Percentiles rank a stretch among this genome's conserved stretches.
phyloP scores from a whole-genome alignment of 768 basidiomycete species.

The Suillus decipiens region DNA sequence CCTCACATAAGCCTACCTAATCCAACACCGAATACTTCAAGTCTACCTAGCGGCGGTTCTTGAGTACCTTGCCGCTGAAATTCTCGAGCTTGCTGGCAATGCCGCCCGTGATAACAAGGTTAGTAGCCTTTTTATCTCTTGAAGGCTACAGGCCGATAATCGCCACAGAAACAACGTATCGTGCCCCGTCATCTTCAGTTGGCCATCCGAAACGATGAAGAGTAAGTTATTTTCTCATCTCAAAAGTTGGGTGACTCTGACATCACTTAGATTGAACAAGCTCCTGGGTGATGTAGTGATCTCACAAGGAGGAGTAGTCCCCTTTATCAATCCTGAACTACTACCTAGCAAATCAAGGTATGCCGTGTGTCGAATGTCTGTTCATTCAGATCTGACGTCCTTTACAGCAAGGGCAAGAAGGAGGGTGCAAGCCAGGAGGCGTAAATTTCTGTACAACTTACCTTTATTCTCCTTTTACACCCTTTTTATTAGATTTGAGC shows the following conservation, averaged over 20 bases:
- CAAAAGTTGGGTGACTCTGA: not conserved
- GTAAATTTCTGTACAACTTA: conserved; percentile 15
- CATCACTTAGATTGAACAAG: conserved; percentile 57
- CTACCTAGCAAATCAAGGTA: conserved; percentile 34
- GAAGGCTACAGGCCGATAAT: not conserved
- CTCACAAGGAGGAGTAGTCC: conserved; percentile 88
- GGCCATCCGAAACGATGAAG: conserved; percentile 90
- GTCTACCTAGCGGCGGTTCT: conserved; percentile 91
- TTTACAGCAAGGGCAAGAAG: conserved; percentile 36
- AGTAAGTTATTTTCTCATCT: conserved; percentile 41
- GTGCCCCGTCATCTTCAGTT: conserved; percentile 92
- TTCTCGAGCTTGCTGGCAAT: conserved; percentile 89
- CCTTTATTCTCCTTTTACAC: conserved; percentile 20
- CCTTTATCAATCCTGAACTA: conserved; percentile 55
- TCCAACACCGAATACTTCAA: conserved; percentile 25
- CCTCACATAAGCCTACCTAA: not conserved
- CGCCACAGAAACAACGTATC: conserved; percentile 80
- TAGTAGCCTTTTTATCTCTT: not conserved
- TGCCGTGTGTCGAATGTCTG: conserved; percentile 1
- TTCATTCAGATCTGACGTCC: conserved; percentile 9
- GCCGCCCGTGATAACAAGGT: conserved; percentile 51
- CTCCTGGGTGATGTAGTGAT: conserved; percentile 86
- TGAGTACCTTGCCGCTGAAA: conserved; percentile 91
- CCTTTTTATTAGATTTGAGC: conserved; percentile 31
- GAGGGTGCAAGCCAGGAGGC: conserved; percentile 35